phyloP scores from a whole-genome alignment of 1,139 yeast genomes.

The Nematodospora anomalae region DNA sequence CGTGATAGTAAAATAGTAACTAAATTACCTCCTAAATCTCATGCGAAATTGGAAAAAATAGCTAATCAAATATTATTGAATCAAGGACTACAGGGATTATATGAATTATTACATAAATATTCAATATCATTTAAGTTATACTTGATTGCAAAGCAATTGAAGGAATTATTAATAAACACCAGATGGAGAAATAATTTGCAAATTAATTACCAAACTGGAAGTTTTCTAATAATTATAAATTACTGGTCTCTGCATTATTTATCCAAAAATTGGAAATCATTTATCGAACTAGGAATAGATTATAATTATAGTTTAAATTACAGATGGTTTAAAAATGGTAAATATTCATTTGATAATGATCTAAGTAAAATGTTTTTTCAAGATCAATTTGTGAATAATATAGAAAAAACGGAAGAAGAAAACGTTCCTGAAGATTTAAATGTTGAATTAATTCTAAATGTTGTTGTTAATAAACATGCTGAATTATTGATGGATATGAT shows the following conservation, averaged over 20 bases:
- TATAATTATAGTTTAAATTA: constrained; percentile 51
- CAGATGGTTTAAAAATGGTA: constrained; percentile 70
- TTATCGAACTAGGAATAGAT: constrained; percentile 67
- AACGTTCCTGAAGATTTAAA: constrained; percentile 32
- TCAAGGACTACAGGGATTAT: constrained; percentile 58
- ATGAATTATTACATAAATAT: constrained; percentile 68
- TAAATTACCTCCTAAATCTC: constrained; percentile 33
- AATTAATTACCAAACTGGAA: constrained; percentile 65
- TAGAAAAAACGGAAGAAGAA: constrained; percentile 14
- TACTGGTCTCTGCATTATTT: constrained; percentile 64
- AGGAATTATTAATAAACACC: constrained; percentile 49
- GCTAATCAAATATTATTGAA: constrained; percentile 58
- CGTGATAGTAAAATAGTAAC: constrained; percentile 29
- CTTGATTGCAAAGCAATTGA: constrained; percentile 64
- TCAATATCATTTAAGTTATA: constrained; percentile 74
- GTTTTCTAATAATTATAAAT: constrained; percentile 58
- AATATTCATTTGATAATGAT: constrained; percentile 24
- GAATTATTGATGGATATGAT: constrained; percentile 31
- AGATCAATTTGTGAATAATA: constrained; percentile 7
- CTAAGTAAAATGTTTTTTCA: constrained; percentile 15
- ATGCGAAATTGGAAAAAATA: constrained; percentile 50
- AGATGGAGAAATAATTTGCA: constrained; percentile 68
- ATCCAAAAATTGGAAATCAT: constrained; percentile 42
- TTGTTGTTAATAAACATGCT: constrained; percentile 41
- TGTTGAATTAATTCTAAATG: constrained; percentile 35